A percentile compares a stretch with the other conserved stretches of the same genome.
Conservation (phyloP, 1,284 basidiomycete species). For the Fomitopsis palustris region DNA sequence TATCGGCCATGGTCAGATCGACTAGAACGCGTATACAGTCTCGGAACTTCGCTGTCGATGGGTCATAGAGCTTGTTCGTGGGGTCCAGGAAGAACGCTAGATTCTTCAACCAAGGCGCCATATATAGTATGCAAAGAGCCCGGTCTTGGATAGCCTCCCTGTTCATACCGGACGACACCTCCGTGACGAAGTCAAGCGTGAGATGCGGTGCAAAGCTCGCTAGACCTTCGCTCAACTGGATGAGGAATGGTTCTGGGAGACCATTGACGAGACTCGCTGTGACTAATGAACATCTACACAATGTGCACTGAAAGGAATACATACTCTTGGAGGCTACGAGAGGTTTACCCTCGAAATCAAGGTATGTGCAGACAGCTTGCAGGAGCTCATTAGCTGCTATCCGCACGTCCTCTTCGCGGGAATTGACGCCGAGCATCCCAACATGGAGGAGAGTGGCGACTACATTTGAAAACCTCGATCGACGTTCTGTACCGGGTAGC, state of each 20-base stretch:
- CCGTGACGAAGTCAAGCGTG: slow-evolving; percentile 83
- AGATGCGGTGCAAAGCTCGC: slow-evolving; percentile 74
- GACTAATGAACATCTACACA: background rate
- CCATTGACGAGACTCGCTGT: slow-evolving; percentile 49
- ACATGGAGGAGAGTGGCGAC: slow-evolving; percentile 82
- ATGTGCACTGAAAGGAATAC: slow-evolving; percentile 13
- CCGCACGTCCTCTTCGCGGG: slow-evolving; percentile 72
- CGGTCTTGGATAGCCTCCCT: slow-evolving; percentile 51
- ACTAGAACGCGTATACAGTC: slow-evolving; percentile 78
- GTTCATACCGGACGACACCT: slow-evolving; percentile 69
- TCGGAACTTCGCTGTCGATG: slow-evolving; percentile 66
- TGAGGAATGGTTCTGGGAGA: slow-evolving; percentile 62
- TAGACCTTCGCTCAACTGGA: slow-evolving; percentile 67
- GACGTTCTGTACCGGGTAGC: slow-evolving; percentile 59
- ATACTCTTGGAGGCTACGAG: slow-evolving; percentile 67
- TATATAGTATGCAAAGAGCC: slow-evolving; percentile 73
- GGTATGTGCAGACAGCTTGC: slow-evolving; percentile 72
- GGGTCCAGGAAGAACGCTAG: slow-evolving; percentile 71
- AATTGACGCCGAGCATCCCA: slow-evolving; percentile 73
- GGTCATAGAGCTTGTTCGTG: slow-evolving; percentile 59
- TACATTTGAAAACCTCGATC: slow-evolving; percentile 77
- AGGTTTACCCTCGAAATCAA: slow-evolving; percentile 72
- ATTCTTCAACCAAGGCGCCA: slow-evolving; percentile 86
- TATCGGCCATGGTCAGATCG: slow-evolving; percentile 68
- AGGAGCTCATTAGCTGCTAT: slow-evolving; percentile 76